phyloP scores from a whole-genome alignment of 2,329 filamentous ascomycete species.

The Zymoseptoria passerinii region DNA sequence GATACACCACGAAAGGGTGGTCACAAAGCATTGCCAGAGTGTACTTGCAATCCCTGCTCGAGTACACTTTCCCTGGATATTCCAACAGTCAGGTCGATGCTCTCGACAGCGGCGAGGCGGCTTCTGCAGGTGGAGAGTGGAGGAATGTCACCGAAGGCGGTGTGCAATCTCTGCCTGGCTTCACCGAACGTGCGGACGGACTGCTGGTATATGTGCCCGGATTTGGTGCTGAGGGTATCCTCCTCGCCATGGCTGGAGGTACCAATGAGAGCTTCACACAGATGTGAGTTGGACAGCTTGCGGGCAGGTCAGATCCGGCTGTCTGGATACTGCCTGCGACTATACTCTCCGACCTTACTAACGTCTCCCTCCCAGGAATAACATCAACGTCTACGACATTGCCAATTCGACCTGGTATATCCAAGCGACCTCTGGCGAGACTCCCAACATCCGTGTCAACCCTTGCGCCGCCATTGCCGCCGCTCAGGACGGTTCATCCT shows the following conservation, averaged over 20 bases:
- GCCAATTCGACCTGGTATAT: slow-evolving; percentile 63
- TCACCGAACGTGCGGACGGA: slow-evolving; percentile 67
- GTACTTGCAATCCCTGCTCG: slow-evolving; percentile 65
- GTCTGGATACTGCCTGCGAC: no score
- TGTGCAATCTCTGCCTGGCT: slow-evolving; percentile 56
- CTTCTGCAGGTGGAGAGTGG: slow-evolving; percentile 55
- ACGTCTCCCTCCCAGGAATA: slow-evolving; percentile 55
- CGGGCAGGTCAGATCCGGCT: not conserved
- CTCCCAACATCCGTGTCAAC: slow-evolving; percentile 53
- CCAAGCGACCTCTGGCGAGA: slow-evolving; percentile 55
- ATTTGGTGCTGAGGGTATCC: slow-evolving; percentile 64
- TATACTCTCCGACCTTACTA: not conserved
- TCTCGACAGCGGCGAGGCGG: slow-evolving; percentile 46
- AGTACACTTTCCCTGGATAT: slow-evolving; percentile 67
- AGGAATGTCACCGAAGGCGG: slow-evolving; percentile 68
- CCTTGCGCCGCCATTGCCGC: slow-evolving; percentile 66
- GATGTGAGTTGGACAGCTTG: slow-evolving; percentile 1
- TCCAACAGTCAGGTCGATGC: slow-evolving; percentile 54
- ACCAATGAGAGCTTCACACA: slow-evolving; percentile 57
- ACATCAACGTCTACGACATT: slow-evolving; percentile 74
- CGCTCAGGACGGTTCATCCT: slow-evolving; percentile 55
- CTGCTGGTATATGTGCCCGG: slow-evolving; percentile 67
- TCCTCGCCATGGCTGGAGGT: slow-evolving; percentile 71
- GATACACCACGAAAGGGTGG: slow-evolving; percentile 57
- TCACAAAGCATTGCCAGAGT: slow-evolving; percentile 54